Base-by-base conservation (phyloP, 495 filamentous ascomycete species). In the Evansstolkia leycettana region DNA sequence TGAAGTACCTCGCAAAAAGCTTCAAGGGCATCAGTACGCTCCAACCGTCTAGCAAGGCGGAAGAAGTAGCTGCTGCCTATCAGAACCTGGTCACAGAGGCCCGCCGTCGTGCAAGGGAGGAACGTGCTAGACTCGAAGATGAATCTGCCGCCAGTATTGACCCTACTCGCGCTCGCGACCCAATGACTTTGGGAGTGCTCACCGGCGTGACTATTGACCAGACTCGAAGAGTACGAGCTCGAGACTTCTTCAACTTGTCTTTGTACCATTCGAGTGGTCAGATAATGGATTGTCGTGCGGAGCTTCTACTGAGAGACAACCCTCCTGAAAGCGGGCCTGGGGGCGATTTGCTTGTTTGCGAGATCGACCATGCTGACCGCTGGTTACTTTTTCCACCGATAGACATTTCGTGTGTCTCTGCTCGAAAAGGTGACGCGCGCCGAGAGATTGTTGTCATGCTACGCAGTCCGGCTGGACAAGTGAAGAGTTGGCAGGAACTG, bases 341-440 rank as follows among this genome's bases (percentile, higher is more conserved):
- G 8, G 84, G 87, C 2, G 90, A 99, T 54, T 55, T 99, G 31
- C 70, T 99, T 12, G 78, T 99, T 37, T 89, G 86, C 41, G 87
- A 96, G 51, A 73, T 93, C 33, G 83, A 85, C 30, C 69, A 69
- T 40, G 67, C 69, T 10, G 69, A 77, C 16, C 69, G 76, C n/a
- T 95, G 85, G 82, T 64, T 99, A 17, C 72, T 99, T 0, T 93
- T 96, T 52, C 83, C 89, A 10, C 88, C 92, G 2, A 66, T 94
- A 28, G 66, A 78, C 18, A 61, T 69, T 17, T 57, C 65, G 28
- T 70, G 65, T 37, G 67, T 92, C 26, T 95, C 90, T 13, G 85
- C 89, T 17, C 78, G 90, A 8, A 72, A 63, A 36, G 86, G 87
- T 13, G 82, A 89, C 30, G 47, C 58, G 19, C 68, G 69, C 24